A percentile compares a stretch with the other conserved stretches of the same genome.
phyloP scores from a whole-genome alignment of 2,329 filamentous ascomycete species.

The Periconia macrospinosa region DNA sequence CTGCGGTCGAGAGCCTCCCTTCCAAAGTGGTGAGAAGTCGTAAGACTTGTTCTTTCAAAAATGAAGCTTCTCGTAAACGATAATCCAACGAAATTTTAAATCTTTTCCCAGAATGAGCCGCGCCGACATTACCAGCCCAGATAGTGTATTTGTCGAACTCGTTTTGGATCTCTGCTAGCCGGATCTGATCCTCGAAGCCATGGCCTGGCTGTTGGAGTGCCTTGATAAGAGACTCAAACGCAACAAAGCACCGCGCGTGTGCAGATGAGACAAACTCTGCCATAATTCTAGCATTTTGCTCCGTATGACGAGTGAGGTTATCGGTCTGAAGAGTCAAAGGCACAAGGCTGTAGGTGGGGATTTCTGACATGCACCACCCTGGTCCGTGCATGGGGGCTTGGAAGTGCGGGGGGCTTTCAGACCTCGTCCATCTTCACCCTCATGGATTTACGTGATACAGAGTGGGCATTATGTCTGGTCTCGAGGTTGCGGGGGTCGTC shows the following conservation, averaged over 20 bases:
- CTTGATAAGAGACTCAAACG: not conserved
- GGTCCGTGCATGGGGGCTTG: not conserved
- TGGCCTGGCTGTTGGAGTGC: not conserved
- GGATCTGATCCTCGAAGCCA: conserved; percentile 1
- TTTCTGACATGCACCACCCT: not conserved
- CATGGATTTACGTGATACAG: not conserved
- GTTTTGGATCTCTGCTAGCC: conserved; percentile 2
- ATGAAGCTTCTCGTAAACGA: conserved; percentile 17
- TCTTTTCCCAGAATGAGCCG: conserved; percentile 9
- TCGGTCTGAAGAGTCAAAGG: not conserved
- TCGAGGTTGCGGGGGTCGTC: conserved; percentile 17
- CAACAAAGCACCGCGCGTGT: conserved; percentile 1
- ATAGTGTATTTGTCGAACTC: conserved; percentile 20
- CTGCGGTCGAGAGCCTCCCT: not conserved
- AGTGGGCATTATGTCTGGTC: conserved; percentile 9
- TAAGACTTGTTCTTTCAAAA: conserved; percentile 13
- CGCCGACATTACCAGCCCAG: conserved; percentile 20
- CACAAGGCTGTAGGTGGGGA: not conserved
- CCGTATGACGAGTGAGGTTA: not conserved
- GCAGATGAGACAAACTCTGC: not conserved
- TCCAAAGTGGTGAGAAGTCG: not conserved
- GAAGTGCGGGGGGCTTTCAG: not conserved
- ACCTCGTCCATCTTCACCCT: not conserved
- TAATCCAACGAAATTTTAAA: conserved; percentile 19
- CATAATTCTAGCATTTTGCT: not conserved